Evolutionary conservation across 441 rosid genomes (phyloP).

Genomic region (Croton laevigatus): DNA sequence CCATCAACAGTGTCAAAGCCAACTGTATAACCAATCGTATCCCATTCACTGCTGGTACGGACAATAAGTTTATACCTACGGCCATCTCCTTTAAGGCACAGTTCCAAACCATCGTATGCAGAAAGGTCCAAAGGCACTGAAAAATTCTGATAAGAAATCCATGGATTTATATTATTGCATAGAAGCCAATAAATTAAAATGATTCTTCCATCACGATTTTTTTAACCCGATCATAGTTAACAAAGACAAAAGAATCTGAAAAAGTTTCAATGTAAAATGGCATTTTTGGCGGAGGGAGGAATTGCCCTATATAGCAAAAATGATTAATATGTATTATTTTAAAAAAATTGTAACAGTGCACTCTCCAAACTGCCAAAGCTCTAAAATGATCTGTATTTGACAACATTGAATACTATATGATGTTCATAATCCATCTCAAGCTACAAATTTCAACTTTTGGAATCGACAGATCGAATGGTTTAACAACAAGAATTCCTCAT

Average conservation of each 20-base stretch:
- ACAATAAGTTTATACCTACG: conserved; percentile 74
- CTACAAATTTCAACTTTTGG: background rate
- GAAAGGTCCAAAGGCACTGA: conserved; percentile 67
- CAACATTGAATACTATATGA: background rate
- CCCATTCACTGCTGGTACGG: conserved; percentile 80
- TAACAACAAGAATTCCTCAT: background rate
- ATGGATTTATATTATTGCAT: conserved; percentile 13
- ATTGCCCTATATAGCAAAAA: background rate
- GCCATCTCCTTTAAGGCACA: conserved; percentile 75
- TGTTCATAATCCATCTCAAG: background rate
- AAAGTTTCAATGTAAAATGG: background rate
- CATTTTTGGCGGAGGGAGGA: background rate
- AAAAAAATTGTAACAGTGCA: background rate
- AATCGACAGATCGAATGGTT: background rate
- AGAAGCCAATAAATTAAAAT: background rate
- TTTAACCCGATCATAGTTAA: background rate
- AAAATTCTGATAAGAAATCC: conserved; percentile 58
- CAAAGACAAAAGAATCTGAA: background rate
- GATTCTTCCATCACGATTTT: background rate
- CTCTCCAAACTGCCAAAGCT: background rate
- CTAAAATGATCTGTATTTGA: background rate
- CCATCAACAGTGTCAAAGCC: conserved; percentile 70
- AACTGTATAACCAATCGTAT: conserved; percentile 77
- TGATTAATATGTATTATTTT: background rate
- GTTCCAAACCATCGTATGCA: conserved; percentile 84